Conservation (phyloP, 1,284 basidiomycete species). For the Cutaneotrichosporon cavernicola region DNA sequence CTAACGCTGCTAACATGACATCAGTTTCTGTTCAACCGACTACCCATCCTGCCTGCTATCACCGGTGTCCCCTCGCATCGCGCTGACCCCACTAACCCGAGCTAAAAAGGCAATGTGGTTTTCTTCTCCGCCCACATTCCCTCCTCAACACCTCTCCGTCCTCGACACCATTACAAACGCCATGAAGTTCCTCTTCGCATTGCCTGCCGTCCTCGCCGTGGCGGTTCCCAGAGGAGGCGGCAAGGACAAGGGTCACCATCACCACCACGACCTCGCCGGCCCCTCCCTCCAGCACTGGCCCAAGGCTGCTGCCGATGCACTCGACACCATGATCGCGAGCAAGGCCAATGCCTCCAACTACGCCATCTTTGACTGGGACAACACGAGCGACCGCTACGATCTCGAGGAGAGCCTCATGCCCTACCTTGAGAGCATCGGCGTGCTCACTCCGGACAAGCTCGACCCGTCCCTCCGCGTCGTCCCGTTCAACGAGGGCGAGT, state of each 20-base stretch:
- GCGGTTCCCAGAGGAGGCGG: background rate
- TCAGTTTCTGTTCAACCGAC: no score
- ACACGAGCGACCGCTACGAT: constrained; percentile 1
- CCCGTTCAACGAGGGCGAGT: background rate
- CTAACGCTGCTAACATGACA: no score
- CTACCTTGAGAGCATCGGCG: background rate
- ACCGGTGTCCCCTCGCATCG: background rate
- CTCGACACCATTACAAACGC: background rate
- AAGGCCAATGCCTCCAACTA: background rate
- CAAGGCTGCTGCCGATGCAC: background rate
- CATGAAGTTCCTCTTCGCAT: background rate
- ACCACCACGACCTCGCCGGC: background rate
- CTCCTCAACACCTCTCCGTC: background rate
- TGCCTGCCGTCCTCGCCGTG: background rate
- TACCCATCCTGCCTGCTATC: no score
- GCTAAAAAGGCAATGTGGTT: background rate
- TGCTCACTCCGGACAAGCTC: background rate
- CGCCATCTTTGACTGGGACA: background rate
- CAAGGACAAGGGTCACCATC: no score
- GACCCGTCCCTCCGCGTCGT: background rate
- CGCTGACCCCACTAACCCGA: background rate
- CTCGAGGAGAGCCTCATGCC: background rate
- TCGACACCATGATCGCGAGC: background rate
- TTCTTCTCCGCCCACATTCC: background rate
- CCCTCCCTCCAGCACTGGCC: background rate